A percentile compares a stretch with the other conserved stretches of the same genome.
Evolutionary conservation across 352 stramenopile species (phyloP).

Genomic region (Thalassiosira hispida): DNA sequence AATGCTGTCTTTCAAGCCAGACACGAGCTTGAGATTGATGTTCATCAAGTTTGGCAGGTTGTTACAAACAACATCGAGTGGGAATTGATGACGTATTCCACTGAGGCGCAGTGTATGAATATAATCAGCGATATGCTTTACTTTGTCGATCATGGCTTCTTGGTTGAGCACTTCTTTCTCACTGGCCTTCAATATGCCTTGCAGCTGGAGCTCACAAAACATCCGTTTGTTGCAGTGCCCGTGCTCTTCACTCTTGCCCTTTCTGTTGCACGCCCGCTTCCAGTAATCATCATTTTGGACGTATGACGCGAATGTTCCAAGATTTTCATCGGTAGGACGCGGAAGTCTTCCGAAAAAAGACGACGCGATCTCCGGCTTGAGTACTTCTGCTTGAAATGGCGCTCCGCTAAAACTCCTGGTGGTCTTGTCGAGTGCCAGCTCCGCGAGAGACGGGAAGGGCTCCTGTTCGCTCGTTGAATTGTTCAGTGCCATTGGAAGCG

Average conservation of each 20-base stretch:
- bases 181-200: not conserved
- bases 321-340: not conserved
- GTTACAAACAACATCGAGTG: not conserved
- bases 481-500: too few species aligned
- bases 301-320: not conserved
- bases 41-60: slow-evolving; percentile 9
- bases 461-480: not conserved
- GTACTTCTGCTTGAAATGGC: slow-evolving; percentile 6
- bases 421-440: not conserved
- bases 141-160: not conserved
- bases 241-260: slow-evolving; percentile 12
- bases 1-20: not conserved
- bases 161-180: not conserved
- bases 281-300: slow-evolving; percentile 20
- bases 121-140: slow-evolving; percentile 17
- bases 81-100: slow-evolving; percentile 3
- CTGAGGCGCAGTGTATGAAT: slow-evolving; percentile 7
- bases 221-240: slow-evolving; percentile 19
- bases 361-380: slow-evolving; percentile 4
- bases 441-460: not conserved
- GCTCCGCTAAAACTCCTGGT: not conserved
- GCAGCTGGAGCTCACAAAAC: slow-evolving; percentile 17
- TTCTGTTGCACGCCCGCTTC: slow-evolving; percentile 5
- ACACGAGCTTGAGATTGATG: slow-evolving; percentile 3
- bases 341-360: not conserved